A percentile compares a stretch with the other conserved stretches of the same genome.
Conservation (phyloP, 768 basidiomycete genomes). For the Crucibulum laeve region DNA sequence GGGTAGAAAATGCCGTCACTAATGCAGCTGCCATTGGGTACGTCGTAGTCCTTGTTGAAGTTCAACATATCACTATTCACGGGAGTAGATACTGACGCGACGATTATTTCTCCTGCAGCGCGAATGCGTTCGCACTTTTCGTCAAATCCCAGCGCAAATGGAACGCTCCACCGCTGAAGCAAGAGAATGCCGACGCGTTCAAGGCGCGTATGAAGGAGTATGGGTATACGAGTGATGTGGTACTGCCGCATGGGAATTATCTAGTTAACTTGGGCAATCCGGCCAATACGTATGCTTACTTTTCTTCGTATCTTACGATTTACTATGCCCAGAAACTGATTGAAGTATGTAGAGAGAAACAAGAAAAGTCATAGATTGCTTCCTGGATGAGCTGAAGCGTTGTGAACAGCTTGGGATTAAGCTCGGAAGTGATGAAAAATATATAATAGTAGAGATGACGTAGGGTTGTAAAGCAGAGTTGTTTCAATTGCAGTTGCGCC, state of each 20-base stretch:
- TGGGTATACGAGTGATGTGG: conserved; percentile 55
- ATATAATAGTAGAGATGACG: too few relatives aligned
- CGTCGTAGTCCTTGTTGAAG: too few relatives aligned
- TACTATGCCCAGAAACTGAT: too few relatives aligned
- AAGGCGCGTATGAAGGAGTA: conserved; percentile 55
- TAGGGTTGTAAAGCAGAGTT: too few relatives aligned
- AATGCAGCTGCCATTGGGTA: conserved; percentile 74
- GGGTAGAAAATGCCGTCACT: conserved; percentile 66
- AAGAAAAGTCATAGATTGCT: conserved; percentile 75
- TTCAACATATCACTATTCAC: not conserved
- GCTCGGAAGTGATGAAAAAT: too few relatives aligned
- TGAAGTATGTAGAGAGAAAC: conserved; percentile 49
- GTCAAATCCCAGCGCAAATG: conserved; percentile 84
- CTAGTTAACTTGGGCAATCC: conserved; percentile 85
- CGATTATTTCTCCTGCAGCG: conserved; percentile 34
- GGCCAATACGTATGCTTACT: too few relatives aligned
- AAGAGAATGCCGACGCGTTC: conserved; percentile 51
- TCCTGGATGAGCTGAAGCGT: conserved; percentile 76
- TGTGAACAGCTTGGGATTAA: conserved; percentile 73
- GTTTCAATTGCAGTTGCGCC: too few relatives aligned
- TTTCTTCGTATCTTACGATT: too few relatives aligned
- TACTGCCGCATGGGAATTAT: conserved; percentile 84
- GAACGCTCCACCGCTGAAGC: conserved; percentile 56
- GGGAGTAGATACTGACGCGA: not conserved
- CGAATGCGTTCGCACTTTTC: conserved; percentile 82